Evolutionary conservation across 257 asterid species (phyloP), one percentile per base, ranked within the genome.

Genomic region (Jacaranda mimosifolia): DNA sequence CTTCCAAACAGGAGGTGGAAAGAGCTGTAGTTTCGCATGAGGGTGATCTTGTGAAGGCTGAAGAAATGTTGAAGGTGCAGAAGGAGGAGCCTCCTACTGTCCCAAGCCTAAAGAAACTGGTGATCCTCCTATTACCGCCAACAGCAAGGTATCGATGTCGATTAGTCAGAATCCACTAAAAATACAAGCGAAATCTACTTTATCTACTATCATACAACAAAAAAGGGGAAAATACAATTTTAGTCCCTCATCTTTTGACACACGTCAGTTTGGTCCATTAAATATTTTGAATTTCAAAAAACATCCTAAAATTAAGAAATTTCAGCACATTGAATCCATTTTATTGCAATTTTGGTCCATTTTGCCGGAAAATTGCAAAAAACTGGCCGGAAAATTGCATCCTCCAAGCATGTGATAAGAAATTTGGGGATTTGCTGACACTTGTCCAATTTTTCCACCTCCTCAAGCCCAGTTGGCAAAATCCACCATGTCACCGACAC

Each of bases 1-100:
- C 91, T 66, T 88, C 96, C 58, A 91, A 84, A 81, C 97, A 88
- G 89, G 96, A 92, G 64, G 91, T 90, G 43, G 89, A 92, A 77
- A 89, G 92, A 75, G 94, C 79, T 60, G 71, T 92, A 57, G 94
- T 90, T 39, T 64, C 91, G 36, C 83, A 87, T 36, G 97, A 90
- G 83, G 97, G 96, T 19, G 91, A 92, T 78, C 85, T 92, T 11
- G 89, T 81, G 11, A 92, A 83, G 80, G 94, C 92, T 9, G 96
- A 92, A 81, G 92, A 90, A 65, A 49, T 76, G 40, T 52, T 92
- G 73, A 83, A 85, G 85, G 68, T 79, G 12, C 94, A 90, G 79
- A 88, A 90, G 87, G 91, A 88, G 81, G 94, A 90, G 68, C 80
- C 86, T 35, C 82, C 88, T 59, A n/a, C 84, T 59, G 78, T 39